Evolutionary conservation across 345 rosid species (phyloP).

Genomic region (Ceriops tagal): DNA sequence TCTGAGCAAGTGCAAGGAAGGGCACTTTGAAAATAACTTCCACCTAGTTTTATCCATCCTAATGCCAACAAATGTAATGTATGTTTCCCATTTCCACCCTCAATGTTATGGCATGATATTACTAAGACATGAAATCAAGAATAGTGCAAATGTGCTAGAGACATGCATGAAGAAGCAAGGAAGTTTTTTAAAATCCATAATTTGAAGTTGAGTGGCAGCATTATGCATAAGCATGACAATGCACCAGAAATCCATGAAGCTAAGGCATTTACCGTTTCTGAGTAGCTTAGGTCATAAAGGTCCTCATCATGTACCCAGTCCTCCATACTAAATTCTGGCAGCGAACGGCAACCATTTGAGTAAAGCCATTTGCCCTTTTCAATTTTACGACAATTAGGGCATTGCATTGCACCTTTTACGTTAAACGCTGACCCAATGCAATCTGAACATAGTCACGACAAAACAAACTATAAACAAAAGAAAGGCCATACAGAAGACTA

Average conservation of each 20-base stretch:
- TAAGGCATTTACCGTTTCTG: slow-evolving; percentile 66
- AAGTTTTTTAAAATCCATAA: no score
- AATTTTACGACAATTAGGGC: slow-evolving; percentile 95
- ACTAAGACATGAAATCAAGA: background rate
- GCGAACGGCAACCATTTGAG: slow-evolving; percentile 70
- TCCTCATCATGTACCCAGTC: slow-evolving; percentile 96
- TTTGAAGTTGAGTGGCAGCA: no score
- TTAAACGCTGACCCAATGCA: slow-evolving; percentile 99
- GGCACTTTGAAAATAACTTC: background rate
- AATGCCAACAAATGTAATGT: background rate
- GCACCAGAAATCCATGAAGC: slow-evolving; percentile 4
- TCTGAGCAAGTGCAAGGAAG: background rate
- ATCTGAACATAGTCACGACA: slow-evolving; percentile 43
- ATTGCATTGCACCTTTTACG: slow-evolving; percentile 92
- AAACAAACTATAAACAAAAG: slow-evolving; percentile 5
- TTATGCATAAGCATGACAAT: background rate
- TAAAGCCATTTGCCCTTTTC: slow-evolving; percentile 99
- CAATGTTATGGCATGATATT: background rate
- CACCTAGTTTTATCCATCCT: background rate
- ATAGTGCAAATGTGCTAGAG: no score
- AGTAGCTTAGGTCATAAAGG: slow-evolving; percentile 68
- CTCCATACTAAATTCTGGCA: slow-evolving; percentile 73
- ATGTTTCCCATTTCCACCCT: background rate
- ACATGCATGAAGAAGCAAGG: no score
- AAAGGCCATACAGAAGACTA: background rate